Conservation (phyloP, 176 grass and related monocot species). For the Alopecurus myosuroides region DNA sequence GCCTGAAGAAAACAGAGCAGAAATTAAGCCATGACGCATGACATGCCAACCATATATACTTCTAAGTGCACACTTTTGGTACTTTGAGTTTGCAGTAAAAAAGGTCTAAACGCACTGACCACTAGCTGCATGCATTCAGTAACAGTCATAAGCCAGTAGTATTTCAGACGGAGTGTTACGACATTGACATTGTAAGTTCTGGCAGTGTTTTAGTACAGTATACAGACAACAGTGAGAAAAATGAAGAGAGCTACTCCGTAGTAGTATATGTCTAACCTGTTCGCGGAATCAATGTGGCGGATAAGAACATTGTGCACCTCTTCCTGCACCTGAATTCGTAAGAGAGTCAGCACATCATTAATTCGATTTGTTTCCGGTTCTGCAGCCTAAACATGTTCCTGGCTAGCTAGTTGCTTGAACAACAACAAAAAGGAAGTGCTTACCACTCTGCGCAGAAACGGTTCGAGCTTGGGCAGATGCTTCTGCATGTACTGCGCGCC, state of each 20-base stretch:
- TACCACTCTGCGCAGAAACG: slow-evolving; percentile 80
- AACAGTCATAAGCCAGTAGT: not conserved
- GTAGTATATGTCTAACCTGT: slow-evolving; percentile 30
- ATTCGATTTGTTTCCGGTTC: not conserved
- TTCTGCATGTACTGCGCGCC: slow-evolving; percentile 75
- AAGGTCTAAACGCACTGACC: slow-evolving; percentile 1
- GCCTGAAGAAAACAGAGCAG: slow-evolving; percentile 34
- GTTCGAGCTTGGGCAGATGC: slow-evolving; percentile 78
- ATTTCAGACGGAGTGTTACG: not conserved
- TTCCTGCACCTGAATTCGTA: slow-evolving; percentile 66
- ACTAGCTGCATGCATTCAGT: not conserved
- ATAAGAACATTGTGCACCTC: slow-evolving; percentile 84
- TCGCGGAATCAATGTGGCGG: slow-evolving; percentile 49
- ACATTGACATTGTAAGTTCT: not conserved
- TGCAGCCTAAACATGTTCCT: not conserved
- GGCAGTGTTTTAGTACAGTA: not conserved
- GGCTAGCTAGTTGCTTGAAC: no score
- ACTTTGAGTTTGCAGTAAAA: slow-evolving; percentile 13
- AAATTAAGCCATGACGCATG: slow-evolving; percentile 13
- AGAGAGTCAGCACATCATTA: not conserved
- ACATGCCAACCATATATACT: no score
- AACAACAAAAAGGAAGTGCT: not conserved
- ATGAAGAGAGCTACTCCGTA: slow-evolving; percentile 2
- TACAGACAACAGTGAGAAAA: not conserved
- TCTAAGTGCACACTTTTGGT: not conserved